These are phyloP conservation scores for Sonneratia caseolaris DNA, from an alignment of 345 rosid species.

Conservation along the genomic window DNA sequence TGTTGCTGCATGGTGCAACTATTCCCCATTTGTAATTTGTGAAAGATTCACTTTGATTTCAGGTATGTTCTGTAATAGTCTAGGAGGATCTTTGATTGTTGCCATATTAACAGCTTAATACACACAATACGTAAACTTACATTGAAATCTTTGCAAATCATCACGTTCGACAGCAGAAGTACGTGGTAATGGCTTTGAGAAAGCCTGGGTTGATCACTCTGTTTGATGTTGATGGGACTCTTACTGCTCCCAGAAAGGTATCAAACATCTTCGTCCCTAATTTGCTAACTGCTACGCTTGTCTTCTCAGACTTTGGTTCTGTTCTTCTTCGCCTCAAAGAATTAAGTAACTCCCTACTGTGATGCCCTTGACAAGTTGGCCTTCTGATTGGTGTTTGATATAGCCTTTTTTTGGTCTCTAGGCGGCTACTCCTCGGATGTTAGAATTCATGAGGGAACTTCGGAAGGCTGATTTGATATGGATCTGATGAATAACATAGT, in stretches of 20 bases:
- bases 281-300: no score
- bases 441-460: slow-evolving; percentile 63
- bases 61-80: neutral
- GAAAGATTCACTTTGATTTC: neutral
- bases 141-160: neutral
- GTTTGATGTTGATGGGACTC: slow-evolving; percentile 97
- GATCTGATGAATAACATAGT: neutral
- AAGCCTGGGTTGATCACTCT: slow-evolving; percentile 79
- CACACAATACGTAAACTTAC: neutral
- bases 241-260: slow-evolving; percentile 93
- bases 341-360: neutral
- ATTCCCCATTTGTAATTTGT: neutral
- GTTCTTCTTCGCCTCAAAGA: neutral
- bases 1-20: neutral
- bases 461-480: slow-evolving; percentile 41
- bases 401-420: slow-evolving; percentile 7
- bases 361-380: neutral
- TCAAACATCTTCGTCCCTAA: neutral
- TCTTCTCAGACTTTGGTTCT: neutral
- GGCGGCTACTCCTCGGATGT: slow-evolving; percentile 42
- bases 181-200: slow-evolving; percentile 14
- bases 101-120: neutral
- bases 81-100: neutral
- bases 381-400: neutral
- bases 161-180: neutral